Conservation (phyloP, 306 rosid species). For the Sphenostylis stenocarpa region DNA sequence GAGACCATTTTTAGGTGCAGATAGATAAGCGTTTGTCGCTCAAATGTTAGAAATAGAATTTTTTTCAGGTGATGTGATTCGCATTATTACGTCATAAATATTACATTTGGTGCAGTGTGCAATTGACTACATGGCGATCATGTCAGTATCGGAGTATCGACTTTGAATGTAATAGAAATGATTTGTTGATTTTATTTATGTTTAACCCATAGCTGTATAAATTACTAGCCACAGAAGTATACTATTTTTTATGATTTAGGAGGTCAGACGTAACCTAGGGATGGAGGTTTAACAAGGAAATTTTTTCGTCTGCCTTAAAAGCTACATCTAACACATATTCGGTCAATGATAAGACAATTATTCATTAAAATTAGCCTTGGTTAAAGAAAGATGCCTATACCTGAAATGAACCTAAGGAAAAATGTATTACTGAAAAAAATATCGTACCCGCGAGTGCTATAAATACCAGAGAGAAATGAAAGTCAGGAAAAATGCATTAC, state of each 20-base stretch:
- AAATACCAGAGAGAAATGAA: too few relatives aligned
- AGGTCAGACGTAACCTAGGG: neutral
- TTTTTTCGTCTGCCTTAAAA: too few relatives aligned
- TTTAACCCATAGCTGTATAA: neutral
- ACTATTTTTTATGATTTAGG: neutral
- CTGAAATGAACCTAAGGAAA: too few relatives aligned
- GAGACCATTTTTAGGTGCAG: neutral
- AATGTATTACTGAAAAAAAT: too few relatives aligned
- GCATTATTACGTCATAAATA: neutral
- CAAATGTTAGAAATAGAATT: neutral
- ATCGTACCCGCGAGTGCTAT: too few relatives aligned
- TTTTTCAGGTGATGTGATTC: neutral
- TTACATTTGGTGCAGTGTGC: neutral
- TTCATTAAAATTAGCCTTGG: too few relatives aligned
- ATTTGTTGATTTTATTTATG: neutral
- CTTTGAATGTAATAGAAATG: neutral
- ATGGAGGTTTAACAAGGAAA: too few relatives aligned
- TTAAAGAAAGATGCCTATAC: too few relatives aligned
- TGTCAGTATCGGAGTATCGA: neutral
- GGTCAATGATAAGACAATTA: too few relatives aligned
- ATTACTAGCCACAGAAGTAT: neutral
- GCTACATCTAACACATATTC: too few relatives aligned
- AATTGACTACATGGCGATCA: neutral
- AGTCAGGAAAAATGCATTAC: too few relatives aligned
- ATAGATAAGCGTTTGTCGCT: neutral